These are phyloP conservation scores for Kurtzmaniella fragi DNA, from an alignment of 805 yeast genomes.

Conservation along the genomic window DNA sequence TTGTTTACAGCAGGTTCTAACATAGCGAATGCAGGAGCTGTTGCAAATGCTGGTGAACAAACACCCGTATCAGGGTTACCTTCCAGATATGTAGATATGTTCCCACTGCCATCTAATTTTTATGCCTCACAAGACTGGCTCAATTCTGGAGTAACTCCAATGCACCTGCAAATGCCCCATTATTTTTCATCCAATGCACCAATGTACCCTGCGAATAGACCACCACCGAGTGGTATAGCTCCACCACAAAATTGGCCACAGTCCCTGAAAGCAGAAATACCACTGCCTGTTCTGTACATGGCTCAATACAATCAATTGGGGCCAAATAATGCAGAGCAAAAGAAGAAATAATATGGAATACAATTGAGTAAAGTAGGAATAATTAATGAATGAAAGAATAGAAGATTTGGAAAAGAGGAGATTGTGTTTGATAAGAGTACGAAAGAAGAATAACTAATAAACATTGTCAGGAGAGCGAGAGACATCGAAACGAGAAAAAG, in stretches of 20 bases:
- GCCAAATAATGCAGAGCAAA: neutral
- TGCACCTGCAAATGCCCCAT: slow-evolving; percentile 27
- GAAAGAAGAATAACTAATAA: too few relatives aligned
- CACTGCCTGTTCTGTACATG: slow-evolving; percentile 3
- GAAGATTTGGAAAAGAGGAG: too few relatives aligned
- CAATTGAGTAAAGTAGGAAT: neutral
- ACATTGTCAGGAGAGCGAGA: too few relatives aligned
- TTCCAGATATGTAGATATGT: slow-evolving; percentile 65
- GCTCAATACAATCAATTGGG: neutral
- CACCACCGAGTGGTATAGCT: slow-evolving; percentile 1
- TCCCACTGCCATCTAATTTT: slow-evolving; percentile 78
- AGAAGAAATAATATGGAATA: neutral
- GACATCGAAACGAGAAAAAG: too few relatives aligned
- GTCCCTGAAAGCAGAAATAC: slow-evolving; percentile 8
- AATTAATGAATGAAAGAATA: neutral
- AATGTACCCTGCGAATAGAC: slow-evolving; percentile 23
- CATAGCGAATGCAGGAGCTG: slow-evolving; percentile 1
- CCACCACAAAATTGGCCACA: slow-evolving; percentile 9
- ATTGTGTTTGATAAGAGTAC: too few relatives aligned
- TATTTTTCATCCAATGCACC: slow-evolving; percentile 20
- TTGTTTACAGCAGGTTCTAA: slow-evolving; percentile 1
- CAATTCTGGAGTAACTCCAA: slow-evolving; percentile 34
- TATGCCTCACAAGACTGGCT: slow-evolving; percentile 53
- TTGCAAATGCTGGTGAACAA: slow-evolving; percentile 44
- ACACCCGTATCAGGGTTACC: slow-evolving; percentile 71